phyloP scores from a whole-genome alignment of 2,329 filamentous ascomycete species.

The Phialophora expanda region DNA sequence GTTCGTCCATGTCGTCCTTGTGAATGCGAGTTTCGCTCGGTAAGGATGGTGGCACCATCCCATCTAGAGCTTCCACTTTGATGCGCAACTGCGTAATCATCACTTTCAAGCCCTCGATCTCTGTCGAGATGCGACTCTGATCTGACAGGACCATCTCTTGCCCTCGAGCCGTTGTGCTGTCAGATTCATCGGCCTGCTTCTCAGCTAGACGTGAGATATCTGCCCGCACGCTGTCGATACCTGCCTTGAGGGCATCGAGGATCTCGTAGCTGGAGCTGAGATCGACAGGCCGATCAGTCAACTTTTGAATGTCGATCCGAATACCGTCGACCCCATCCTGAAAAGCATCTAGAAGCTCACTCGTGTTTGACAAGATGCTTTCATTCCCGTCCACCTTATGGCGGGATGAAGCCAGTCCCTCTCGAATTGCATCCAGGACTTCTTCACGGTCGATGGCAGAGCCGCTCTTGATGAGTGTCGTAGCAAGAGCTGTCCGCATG shows the following conservation, averaged over 20 bases:
- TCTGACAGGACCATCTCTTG: slow-evolving; percentile 64
- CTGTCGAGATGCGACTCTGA: slow-evolving; percentile 63
- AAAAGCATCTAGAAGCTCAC: slow-evolving; percentile 65
- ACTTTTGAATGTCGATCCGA: slow-evolving; percentile 73
- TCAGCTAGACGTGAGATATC: slow-evolving; percentile 82
- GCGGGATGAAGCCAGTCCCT: slow-evolving; percentile 60
- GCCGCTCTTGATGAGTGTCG: slow-evolving; percentile 55
- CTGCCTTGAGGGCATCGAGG: slow-evolving; percentile 82
- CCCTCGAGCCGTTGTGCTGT: slow-evolving; percentile 58
- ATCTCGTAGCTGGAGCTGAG: slow-evolving; percentile 88
- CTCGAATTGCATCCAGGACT: slow-evolving; percentile 61
- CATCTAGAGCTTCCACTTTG: slow-evolving; percentile 80
- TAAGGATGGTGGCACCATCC: slow-evolving; percentile 53
- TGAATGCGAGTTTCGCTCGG: slow-evolving; percentile 51
- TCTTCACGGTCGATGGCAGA: slow-evolving; percentile 64
- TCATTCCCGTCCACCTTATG: slow-evolving; percentile 63
- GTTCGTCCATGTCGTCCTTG: slow-evolving; percentile 54
- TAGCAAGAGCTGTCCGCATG: slow-evolving; percentile 62
- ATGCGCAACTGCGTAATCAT: slow-evolving; percentile 80
- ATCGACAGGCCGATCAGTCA: slow-evolving; percentile 79
- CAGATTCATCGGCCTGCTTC: slow-evolving; percentile 52
- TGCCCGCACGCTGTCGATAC: slow-evolving; percentile 72
- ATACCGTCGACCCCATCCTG: slow-evolving; percentile 75
- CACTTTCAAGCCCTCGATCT: slow-evolving; percentile 84
- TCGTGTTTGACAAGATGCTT: slow-evolving; percentile 59